Evolutionary conservation across 2,329 filamentous ascomycete species (phyloP).

Genomic region (Dactylellina drechsleri): DNA sequence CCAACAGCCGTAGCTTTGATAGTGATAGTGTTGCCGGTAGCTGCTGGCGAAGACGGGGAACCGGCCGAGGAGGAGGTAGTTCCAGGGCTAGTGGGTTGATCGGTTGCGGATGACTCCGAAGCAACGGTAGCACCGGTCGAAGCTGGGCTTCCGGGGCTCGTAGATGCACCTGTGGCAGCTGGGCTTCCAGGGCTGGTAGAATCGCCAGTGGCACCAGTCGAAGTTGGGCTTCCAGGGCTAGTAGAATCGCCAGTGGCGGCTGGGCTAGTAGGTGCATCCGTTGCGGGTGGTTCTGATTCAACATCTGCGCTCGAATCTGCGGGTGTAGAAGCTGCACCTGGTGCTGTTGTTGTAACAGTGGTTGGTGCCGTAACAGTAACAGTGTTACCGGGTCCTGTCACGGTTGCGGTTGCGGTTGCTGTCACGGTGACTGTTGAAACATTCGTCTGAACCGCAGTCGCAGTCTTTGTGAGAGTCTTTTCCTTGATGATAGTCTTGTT

Average conservation of each 20-base stretch:
- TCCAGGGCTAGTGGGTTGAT: background rate
- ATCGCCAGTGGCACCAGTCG: too few relatives aligned
- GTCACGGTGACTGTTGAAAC: background rate
- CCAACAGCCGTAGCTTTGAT: constrained; percentile 16
- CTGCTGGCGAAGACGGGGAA: background rate
- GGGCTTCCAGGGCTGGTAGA: too few relatives aligned
- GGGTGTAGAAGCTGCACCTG: too few relatives aligned
- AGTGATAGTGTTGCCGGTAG: background rate
- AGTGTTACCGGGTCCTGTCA: background rate
- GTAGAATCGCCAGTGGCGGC: background rate
- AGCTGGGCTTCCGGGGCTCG: too few relatives aligned
- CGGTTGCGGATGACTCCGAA: too few relatives aligned
- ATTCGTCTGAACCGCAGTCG: background rate
- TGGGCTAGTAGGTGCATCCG: background rate
- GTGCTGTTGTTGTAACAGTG: background rate
- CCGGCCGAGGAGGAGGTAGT: background rate
- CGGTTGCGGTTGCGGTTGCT: background rate
- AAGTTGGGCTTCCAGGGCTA: too few relatives aligned
- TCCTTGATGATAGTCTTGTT: background rate
- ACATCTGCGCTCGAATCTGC: too few relatives aligned
- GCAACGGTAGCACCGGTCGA: too few relatives aligned
- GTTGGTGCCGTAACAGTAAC: constrained; percentile 17
- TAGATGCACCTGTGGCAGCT: too few relatives aligned
- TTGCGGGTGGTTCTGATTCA: too few relatives aligned
- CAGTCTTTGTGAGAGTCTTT: constrained; percentile 18